Evolutionary conservation across 768 basidiomycete species (phyloP), one percentile per base, ranked within the genome.

Genomic region (Holtermanniella nyarrowii): DNA sequence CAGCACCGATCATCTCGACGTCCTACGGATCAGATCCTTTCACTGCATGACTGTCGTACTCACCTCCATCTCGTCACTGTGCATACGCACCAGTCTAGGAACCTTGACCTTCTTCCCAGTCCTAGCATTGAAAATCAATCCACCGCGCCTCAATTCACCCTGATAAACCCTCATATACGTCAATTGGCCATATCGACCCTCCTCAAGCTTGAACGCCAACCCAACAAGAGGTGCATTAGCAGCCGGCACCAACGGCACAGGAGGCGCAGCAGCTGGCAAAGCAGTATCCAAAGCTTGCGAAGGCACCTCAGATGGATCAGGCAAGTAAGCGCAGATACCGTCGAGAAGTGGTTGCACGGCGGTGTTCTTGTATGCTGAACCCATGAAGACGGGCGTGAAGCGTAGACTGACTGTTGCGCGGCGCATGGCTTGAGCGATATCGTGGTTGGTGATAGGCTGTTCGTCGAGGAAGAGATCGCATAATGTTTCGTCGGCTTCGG

Each of bases 151-250:
- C 70, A 99, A 71, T 37, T 81, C 86, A 25, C 95, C 95, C 71
- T 97, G 95, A 64, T 99, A 99, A 50, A 99, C 86, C 18, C 95
- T 78, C 82, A 99, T 90, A 72, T 99, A 99, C 0, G 95, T 99
- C 66, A 99, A 74, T 72, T 99, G 95, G 10, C 95, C 95, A 66
- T 87, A 99, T 21, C 87, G 79, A 3, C 93, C 91, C 75, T 99
- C 95, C 72, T 99, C 95, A 42, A 99, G 77, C 76, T 99, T 99
- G 80, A 99, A 99, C 12, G 95, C 95, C 46, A 99, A 76, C 5
- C 86, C 91, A 53, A 99, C 85, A 24, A 97, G 77, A 3, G 91
- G 88, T 0, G 87, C 87, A 24, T 81, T 78, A 0, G 86, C 81
- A 5, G 90, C 90, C 25, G 91, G 89, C 7, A 77, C 76, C 16